Percentiles rank a stretch among this genome's conserved stretches.
Evolutionary conservation across 805 yeast species (phyloP).

Genomic region (Candida wancherniae): DNA sequence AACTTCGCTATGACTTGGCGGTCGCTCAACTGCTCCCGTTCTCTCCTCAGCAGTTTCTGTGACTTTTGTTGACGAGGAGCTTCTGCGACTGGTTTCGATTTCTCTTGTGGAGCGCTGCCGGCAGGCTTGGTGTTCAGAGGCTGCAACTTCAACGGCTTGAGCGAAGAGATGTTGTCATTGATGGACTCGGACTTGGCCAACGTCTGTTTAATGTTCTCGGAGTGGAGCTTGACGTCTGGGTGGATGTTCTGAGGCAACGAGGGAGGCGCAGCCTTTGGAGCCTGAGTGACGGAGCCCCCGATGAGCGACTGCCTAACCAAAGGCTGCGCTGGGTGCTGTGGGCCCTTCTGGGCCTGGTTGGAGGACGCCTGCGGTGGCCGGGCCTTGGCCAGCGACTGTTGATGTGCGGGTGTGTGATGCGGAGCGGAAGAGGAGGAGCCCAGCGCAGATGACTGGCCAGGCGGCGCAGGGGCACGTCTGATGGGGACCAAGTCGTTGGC

Average conservation of each 20-base stretch:
- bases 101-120: constrained; percentile 7
- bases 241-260: constrained; percentile 25
- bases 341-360: constrained; percentile 13
- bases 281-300: constrained; percentile 20
- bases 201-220: constrained; percentile 22
- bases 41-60: constrained; percentile 38
- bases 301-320: constrained; percentile 18
- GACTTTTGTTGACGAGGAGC: constrained; percentile 19
- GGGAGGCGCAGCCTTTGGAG: constrained; percentile 24
- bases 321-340: too few relatives aligned
- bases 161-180: constrained; percentile 5
- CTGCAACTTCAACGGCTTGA: constrained; percentile 14
- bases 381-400: constrained; percentile 1
- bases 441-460: constrained; percentile 15
- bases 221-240: constrained; percentile 32
- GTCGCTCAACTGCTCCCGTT: constrained; percentile 60
- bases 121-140: constrained; percentile 11
- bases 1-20: constrained; percentile 80
- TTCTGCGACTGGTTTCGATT: constrained; percentile 4
- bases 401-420: not conserved
- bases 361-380: not conserved
- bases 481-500: constrained; percentile 38
- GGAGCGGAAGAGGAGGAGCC: not conserved
- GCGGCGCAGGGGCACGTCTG: constrained; percentile 57
- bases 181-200: constrained; percentile 14